Conservation (phyloP, 345 rosid species). For the Populus simonii region DNA sequence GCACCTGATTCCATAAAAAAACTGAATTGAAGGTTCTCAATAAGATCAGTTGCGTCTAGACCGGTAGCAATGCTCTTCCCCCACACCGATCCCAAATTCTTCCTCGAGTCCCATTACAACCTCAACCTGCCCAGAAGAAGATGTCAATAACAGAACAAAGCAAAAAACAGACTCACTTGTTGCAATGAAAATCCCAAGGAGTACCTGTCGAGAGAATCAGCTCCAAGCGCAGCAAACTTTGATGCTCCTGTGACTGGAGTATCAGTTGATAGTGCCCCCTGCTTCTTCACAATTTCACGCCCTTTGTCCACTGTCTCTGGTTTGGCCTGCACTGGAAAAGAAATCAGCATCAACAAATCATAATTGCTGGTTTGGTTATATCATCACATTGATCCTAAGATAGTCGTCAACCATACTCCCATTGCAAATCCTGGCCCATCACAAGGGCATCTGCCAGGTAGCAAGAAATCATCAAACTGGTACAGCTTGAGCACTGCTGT, state of each 20-base stretch:
- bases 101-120: slow-evolving; percentile 76
- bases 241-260: slow-evolving; percentile 39
- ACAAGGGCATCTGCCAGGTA: background rate
- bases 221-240: slow-evolving; percentile 46
- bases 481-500: too few relatives aligned
- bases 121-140: slow-evolving; percentile 49
- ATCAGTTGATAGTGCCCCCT: slow-evolving; percentile 41
- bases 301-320: slow-evolving; percentile 42
- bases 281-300: slow-evolving; percentile 45
- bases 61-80: slow-evolving; percentile 55
- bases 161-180: too few relatives aligned
- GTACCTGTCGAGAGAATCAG: slow-evolving; percentile 55
- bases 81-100: slow-evolving; percentile 64
- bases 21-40: slow-evolving; percentile 28
- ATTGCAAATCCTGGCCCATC: background rate
- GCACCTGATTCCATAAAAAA: too few relatives aligned
- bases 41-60: slow-evolving; percentile 72
- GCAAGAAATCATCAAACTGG: background rate
- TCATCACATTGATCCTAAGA: too few relatives aligned
- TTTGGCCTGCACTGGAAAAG: slow-evolving; percentile 33
- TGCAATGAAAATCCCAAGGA: background rate
- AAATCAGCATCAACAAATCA: background rate
- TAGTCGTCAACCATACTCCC: background rate
- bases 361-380: background rate
- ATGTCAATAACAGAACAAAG: background rate